These are phyloP conservation scores for Linanthus parryae DNA, from an alignment of 148 eudicot genomes.

Conservation along the genomic window DNA sequence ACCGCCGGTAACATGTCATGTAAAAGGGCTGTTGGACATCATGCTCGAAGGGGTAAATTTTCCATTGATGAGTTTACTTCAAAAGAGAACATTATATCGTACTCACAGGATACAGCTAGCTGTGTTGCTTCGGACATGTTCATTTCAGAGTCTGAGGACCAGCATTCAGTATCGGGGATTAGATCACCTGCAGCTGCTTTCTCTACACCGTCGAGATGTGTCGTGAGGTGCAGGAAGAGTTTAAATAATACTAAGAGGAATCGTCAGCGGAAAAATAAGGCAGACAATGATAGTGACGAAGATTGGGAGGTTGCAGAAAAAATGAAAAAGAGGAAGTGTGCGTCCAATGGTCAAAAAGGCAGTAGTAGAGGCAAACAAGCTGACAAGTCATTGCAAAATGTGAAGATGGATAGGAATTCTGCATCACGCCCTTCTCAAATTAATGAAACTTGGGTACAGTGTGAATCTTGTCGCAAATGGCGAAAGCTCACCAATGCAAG, in stretches of 20 bases:
- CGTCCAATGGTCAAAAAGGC: slow-evolving; percentile 18
- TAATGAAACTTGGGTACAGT: slow-evolving; percentile 80
- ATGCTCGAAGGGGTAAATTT: slow-evolving; percentile 48
- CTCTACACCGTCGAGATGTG: slow-evolving; percentile 20
- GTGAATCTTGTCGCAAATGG: slow-evolving; percentile 94
- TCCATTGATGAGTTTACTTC: slow-evolving; percentile 46
- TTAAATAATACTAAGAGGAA: slow-evolving; percentile 46
- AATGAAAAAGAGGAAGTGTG: slow-evolving; percentile 36
- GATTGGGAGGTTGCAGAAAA: slow-evolving; percentile 18
- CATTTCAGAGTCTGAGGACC: slow-evolving; percentile 20
- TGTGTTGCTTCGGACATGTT: slow-evolving; percentile 13
- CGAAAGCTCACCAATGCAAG: slow-evolving; percentile 50
- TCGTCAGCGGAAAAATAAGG: slow-evolving; percentile 50
- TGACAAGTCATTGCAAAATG: slow-evolving; percentile 18
- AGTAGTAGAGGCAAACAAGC: slow-evolving; percentile 12
- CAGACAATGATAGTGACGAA: slow-evolving; percentile 12
- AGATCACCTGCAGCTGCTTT: slow-evolving; percentile 17
- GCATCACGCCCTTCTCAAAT: slow-evolving; percentile 19
- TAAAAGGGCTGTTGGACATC: slow-evolving; percentile 30
- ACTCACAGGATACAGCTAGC: slow-evolving; percentile 22
- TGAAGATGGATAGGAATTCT: slow-evolving; percentile 34
- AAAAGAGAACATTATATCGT: slow-evolving; percentile 10
- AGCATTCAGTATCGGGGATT: slow-evolving; percentile 22
- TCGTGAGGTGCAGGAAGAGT: slow-evolving; percentile 31
- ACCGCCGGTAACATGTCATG: slow-evolving; percentile 23